Base-by-base conservation (phyloP, 2,329 filamentous ascomycete genomes). In the Hypomyces perniciosus region DNA sequence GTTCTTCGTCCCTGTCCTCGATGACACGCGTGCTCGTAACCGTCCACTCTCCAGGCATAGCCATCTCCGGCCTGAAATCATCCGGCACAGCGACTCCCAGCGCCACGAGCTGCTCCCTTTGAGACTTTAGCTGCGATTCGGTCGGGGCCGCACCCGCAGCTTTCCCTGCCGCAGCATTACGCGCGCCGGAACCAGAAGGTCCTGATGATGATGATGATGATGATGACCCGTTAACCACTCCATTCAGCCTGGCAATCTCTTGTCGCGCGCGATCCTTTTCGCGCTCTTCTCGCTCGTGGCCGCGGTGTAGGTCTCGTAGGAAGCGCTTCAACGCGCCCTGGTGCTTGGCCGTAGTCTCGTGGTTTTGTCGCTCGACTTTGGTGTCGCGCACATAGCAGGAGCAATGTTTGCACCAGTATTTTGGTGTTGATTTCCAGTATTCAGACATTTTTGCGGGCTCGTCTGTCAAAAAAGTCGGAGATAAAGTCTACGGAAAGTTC, bases 401-500 rank as follows among this genome's bases (percentile, higher is more conserved):
- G 80, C 93, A 99, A 75, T 96, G 89, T 70, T 97, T 97, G 81
- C 93, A 99, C 90, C 91, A 97, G 73, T 95, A 95, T 66, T 86
- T 92, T 5, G 91, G 91, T 68, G 91, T 96, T 20, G 92, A 96
- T 68, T 97, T 97, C 93, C 93, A 97, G 72, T 96, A 95, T 77
- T 97, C 93, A 0, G 93, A 85, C 93, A 99, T 97, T 44, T 10
- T 50, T 31, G 29, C 20, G 30, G 12, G 4, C 20, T 20, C 29
- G 10, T 1, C 27, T 13, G 8, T 20, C 8, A 5, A 8, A 9
- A n/a, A 35, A 12, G 30, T 33, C 8, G 7, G 42, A 8, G 28
- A 10, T 30, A n/a, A 20, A 20, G 42, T 33, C 6, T 27, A 4
- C 12, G 20, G 13, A 6, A 10, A 28, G 44, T 29, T 46, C 20